Percentiles rank a stretch among this genome's conserved stretches.
Evolutionary conservation across 768 basidiomycete species (phyloP).

Genomic region (Daedalea quercina): DNA sequence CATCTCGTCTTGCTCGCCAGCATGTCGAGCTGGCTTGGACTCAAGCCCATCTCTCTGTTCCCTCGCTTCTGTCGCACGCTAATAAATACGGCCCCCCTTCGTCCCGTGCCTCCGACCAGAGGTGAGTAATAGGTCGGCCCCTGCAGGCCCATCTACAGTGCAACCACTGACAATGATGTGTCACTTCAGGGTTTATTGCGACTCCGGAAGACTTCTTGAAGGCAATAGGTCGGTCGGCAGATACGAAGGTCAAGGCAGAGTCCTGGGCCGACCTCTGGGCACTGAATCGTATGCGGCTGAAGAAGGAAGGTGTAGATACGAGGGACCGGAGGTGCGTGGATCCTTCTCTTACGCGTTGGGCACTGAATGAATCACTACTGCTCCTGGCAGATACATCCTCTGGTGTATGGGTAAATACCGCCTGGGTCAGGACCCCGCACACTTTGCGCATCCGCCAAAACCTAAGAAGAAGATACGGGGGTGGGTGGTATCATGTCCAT

Average conservation of each 20-base stretch:
- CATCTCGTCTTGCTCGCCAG: background rate
- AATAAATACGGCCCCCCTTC: slow-evolving; percentile 27
- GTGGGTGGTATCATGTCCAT: slow-evolving; percentile 35
- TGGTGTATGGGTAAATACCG: slow-evolving; percentile 85
- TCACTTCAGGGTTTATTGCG: slow-evolving; percentile 37
- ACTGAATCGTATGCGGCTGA: slow-evolving; percentile 48
- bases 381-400: slow-evolving; percentile 57
- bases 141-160: too few species aligned
- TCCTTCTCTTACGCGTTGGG: background rate
- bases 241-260: slow-evolving; percentile 56
- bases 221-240: slow-evolving; percentile 63
- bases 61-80: slow-evolving; percentile 19
- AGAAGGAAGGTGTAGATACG: slow-evolving; percentile 57
- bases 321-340: slow-evolving; percentile 61
- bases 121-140: slow-evolving; percentile 20
- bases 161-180: background rate
- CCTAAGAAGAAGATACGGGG: slow-evolving; percentile 79
- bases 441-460: slow-evolving; percentile 57
- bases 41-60: slow-evolving; percentile 7
- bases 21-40: slow-evolving; percentile 15
- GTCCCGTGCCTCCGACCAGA: slow-evolving; percentile 30
- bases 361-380: background rate
- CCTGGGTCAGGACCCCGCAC: slow-evolving; percentile 41
- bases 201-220: slow-evolving; percentile 63
- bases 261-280: slow-evolving; percentile 75